A percentile compares a stretch with the other conserved stretches of the same genome.
Evolutionary conservation across 2,329 filamentous ascomycete genomes (phyloP).

Genomic region (Xylariomycetidae sp.): DNA sequence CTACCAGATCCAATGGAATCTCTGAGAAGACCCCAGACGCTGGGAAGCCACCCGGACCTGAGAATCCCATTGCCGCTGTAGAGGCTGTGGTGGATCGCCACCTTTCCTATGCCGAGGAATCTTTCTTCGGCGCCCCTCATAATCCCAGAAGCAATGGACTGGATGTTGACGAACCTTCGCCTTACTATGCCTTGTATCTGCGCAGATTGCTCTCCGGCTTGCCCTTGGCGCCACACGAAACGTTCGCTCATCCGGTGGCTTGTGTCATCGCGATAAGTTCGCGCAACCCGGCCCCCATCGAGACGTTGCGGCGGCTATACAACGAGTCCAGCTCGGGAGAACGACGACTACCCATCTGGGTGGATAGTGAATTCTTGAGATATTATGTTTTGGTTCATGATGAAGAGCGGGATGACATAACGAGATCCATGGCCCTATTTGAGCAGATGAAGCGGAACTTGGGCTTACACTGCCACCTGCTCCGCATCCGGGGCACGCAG

Average conservation of each 20-base stretch:
- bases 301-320: slow-evolving; percentile 79
- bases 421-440: slow-evolving; percentile 81
- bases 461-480: slow-evolving; percentile 86
- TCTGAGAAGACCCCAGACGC: slow-evolving; percentile 17
- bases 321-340: slow-evolving; percentile 74
- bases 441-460: slow-evolving; percentile 99
- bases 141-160: slow-evolving; percentile 35
- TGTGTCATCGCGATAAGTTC: slow-evolving; percentile 95
- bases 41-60: slow-evolving; percentile 11
- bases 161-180: slow-evolving; percentile 54
- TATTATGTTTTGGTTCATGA: slow-evolving; percentile 98
- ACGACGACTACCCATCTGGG: slow-evolving; percentile 71
- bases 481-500: slow-evolving; percentile 77
- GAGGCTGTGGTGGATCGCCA: slow-evolving; percentile 78
- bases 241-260: slow-evolving; percentile 89
- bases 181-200: slow-evolving; percentile 81
- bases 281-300: slow-evolving; percentile 73
- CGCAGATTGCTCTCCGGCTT: slow-evolving; percentile 75
- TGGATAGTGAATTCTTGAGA: slow-evolving; percentile 83
- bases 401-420: slow-evolving; percentile 90
- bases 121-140: slow-evolving; percentile 34
- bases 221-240: slow-evolving; percentile 77
- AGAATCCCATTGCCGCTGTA: slow-evolving; percentile 55
- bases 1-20: slow-evolving; percentile 22
- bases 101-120: slow-evolving; percentile 66